Base-by-base conservation (phyloP, 139 green algal genomes). In the Diplosphaera chodatii region DNA sequence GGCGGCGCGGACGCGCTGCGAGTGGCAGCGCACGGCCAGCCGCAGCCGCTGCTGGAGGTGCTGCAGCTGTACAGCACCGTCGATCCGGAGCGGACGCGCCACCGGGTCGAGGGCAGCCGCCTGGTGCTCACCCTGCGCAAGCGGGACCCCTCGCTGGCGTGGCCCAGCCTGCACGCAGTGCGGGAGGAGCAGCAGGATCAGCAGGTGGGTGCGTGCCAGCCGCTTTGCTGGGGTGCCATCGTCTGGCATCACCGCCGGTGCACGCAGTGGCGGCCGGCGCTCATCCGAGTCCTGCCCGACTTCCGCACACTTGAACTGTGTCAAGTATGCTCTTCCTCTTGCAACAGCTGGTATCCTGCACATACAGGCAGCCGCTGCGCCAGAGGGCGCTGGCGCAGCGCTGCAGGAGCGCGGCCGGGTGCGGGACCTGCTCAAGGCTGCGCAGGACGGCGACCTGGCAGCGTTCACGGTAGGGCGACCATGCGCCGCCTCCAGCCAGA, bases 51-150 rank as follows among this genome's bases (percentile, higher is more conserved):
- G 59, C 59, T 65, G 27, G 13, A 5, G 25, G 59, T 31, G 4
- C 15, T 65, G 23, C 59, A 65, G 59, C 59, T 65, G n/a, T 65
- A 65, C 25, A 65, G 59, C 59, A 65, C 59, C 10, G 28, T 65
- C 5, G 59, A 65, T n/a, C 59, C 59, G 27, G 4, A 15, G 13
- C n/a, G 15, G 6, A 65, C 59, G 25, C 23, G 25, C 25, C 18
- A 5, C 13, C 48, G 48, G 16, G 18, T 59, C n/a, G n/a, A n/a
- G 3, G 48, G 16, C 16, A 18, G 48, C 48, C 59, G 21, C 10
- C 59, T 65, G 21, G 4, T 21, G 4, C 3, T 65, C 59, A 20
- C 5, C 5, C 59, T 65, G 27, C 59, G 32, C 59, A 65, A 65
- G 28, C 59, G 15, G 4, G 59, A 65, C 59, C 5, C 27, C 25